Base-by-base conservation (phyloP, 805 yeast species). In the Trichomonascus vanleenenianus region DNA sequence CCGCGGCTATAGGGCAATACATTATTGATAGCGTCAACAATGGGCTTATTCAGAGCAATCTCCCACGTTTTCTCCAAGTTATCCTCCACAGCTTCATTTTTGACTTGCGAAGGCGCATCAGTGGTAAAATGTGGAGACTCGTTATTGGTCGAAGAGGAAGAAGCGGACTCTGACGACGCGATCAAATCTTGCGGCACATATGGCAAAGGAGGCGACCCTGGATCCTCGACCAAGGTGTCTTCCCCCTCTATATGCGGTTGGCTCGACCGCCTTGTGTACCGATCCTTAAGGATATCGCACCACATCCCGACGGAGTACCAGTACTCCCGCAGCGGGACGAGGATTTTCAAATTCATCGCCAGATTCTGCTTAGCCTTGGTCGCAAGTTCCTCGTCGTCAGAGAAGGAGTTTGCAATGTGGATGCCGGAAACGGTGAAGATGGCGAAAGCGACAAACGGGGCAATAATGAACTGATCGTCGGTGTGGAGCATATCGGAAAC, bases 221-320 rank as follows among this genome's bases (percentile, higher is more conserved):
- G 38, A 15, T 34, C 38, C 5, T 5, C 35, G 16, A 15, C 14
- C 6, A 32, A 9, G 6, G 35, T 6, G 27, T 22, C 27, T 8
- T 22, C 27, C 8, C 27, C 27, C 8, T 22, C 27, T 22, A 22
- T 22, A 22, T 22, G 27, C 27, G 27, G 27, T 22, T 22, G 27
- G 16, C 16, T 15, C 16, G 35, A 12, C 35, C 35, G 14, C 38
- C 16, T 14, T 3, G 48, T 36, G 42, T 62, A 62, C 18, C 64
- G 53, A 18, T 60, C 63, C 41, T 62, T 59, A 31, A 62, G 53
- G 10, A 56, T 54, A 19, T 60, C 51, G 45, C 66, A 63, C 67
- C 67, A 62, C 16, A 61, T 56, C 3, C 63, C 61, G 4, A 63
- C 65, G 36, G 59, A 56, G 27, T 54, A 54, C 66, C 67, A 62